A percentile compares a stretch with the other conserved stretches of the same genome.
Evolutionary conservation across 2,329 filamentous ascomycete genomes (phyloP).

Genomic region (Coniella vitis): DNA sequence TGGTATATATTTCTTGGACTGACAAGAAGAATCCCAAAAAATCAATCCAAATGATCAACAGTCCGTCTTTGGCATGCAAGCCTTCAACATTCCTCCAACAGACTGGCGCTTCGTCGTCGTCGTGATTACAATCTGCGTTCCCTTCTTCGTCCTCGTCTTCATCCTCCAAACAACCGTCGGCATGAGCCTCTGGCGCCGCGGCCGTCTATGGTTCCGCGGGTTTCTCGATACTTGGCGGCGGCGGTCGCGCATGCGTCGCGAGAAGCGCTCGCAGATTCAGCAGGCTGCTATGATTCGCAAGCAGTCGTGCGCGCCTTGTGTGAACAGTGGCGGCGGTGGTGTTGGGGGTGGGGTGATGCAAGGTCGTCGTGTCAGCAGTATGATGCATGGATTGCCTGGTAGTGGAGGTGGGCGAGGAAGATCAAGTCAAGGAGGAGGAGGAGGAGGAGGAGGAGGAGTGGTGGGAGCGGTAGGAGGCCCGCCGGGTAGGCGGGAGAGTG

Average conservation of each 20-base stretch:
- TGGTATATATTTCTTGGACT: background rate
- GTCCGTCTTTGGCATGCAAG: conserved; percentile 49
- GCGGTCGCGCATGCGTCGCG: conserved; percentile 5
- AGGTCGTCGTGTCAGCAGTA: too few species aligned
- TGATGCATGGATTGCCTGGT: too few species aligned
- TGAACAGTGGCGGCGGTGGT: background rate
- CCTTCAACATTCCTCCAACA: conserved; percentile 33
- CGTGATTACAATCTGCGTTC: conserved; percentile 54
- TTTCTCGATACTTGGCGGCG: conserved; percentile 5
- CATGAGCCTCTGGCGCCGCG: conserved; percentile 18
- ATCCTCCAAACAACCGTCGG: conserved; percentile 37
- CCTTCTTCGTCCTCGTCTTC: conserved; percentile 41
- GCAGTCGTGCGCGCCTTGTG: conserved; percentile 7
- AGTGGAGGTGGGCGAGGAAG: too few species aligned
- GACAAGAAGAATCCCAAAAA: background rate
- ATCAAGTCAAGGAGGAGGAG: too few species aligned
- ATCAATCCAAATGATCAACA: conserved; percentile 14
- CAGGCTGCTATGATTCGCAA: conserved; percentile 16
- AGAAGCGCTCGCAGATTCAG: conserved; percentile 15
- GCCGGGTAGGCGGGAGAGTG: background rate
- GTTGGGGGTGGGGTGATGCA: background rate
- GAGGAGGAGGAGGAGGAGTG: background rate
- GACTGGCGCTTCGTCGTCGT: conserved; percentile 45
- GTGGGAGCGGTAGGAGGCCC: too few species aligned
- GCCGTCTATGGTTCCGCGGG: conserved; percentile 11